A percentile compares a stretch with the other conserved stretches of the same genome.
These are phyloP conservation scores for Fusarium albidum DNA, from an alignment of 2,329 filamentous ascomycete genomes.

Conservation along the genomic window DNA sequence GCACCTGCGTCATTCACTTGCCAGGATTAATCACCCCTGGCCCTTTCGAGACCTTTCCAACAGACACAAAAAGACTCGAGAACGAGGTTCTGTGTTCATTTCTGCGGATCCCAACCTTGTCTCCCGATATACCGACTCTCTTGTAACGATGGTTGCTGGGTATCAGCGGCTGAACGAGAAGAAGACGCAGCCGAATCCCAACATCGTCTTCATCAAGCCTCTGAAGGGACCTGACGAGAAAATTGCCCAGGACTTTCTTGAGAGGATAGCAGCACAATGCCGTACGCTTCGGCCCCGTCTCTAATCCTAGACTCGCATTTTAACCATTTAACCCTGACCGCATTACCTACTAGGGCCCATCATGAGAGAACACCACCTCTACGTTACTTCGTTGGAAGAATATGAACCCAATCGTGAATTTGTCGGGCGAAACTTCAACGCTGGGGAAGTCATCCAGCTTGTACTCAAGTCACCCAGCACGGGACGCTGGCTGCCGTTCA, in stretches of 20 bases:
- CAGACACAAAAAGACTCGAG: not conserved
- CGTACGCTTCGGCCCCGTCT: constrained; percentile 50
- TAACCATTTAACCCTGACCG: constrained; percentile 4
- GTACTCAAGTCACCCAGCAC: constrained; percentile 74
- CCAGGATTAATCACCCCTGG: not conserved
- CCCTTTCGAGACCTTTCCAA: not conserved
- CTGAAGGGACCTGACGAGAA: constrained; percentile 70
- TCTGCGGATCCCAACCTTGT: not conserved
- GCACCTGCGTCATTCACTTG: constrained; percentile 24
- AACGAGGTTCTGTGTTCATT: not conserved
- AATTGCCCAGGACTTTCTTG: constrained; percentile 74
- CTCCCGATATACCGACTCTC: not conserved
- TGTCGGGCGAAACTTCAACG: constrained; percentile 89
- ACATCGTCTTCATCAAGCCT: constrained; percentile 87
- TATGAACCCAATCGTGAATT: constrained; percentile 84
- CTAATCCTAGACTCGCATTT: not conserved
- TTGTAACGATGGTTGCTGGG: constrained; percentile 72
- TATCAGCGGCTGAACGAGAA: constrained; percentile 82
- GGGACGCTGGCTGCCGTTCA: constrained; percentile 79
- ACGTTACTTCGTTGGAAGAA: constrained; percentile 78
- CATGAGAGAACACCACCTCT: constrained; percentile 72
- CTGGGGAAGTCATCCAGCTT: constrained; percentile 85
- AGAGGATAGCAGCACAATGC: constrained; percentile 83
- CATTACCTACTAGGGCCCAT: constrained; percentile 67
- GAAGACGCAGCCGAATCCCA: constrained; percentile 76